phyloP scores from a whole-genome alignment of 2,329 filamentous ascomycete genomes.

The Exserohilum turcica region DNA sequence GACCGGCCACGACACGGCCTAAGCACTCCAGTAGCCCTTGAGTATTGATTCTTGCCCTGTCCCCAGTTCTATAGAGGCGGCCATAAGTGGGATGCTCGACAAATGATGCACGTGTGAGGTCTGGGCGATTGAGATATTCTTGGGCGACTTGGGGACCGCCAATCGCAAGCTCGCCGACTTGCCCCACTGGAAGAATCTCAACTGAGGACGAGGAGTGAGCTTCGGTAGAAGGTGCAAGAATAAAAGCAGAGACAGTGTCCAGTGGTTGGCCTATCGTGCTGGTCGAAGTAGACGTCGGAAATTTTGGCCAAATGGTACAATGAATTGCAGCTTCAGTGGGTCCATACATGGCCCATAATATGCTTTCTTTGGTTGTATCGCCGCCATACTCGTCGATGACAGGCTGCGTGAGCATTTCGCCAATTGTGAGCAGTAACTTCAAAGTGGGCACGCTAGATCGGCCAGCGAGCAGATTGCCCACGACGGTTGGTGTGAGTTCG shows the following conservation, averaged over 20 bases:
- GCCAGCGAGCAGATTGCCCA: slow-evolving; percentile 73
- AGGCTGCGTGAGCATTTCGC: slow-evolving; percentile 83
- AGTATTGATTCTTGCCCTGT: slow-evolving; percentile 72
- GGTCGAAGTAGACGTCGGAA: slow-evolving; percentile 62
- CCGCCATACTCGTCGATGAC: slow-evolving; percentile 82
- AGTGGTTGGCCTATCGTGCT: slow-evolving; percentile 78
- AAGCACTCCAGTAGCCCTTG: slow-evolving; percentile 80
- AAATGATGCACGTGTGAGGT: slow-evolving; percentile 75
- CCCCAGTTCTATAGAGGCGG: slow-evolving; percentile 80
- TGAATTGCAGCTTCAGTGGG: slow-evolving; percentile 92
- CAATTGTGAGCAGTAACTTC: slow-evolving; percentile 79
- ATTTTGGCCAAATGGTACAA: slow-evolving; percentile 74
- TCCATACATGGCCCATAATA: slow-evolving; percentile 92
- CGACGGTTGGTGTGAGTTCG: slow-evolving; percentile 88
- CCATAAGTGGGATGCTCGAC: slow-evolving; percentile 68
- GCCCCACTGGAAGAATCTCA: slow-evolving; percentile 65
- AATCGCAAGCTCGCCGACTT: slow-evolving; percentile 78
- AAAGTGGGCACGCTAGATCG: slow-evolving; percentile 70
- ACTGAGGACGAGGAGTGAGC: slow-evolving; percentile 40
- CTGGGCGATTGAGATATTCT: slow-evolving; percentile 79
- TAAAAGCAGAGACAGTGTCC: slow-evolving; percentile 78
- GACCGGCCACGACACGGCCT: slow-evolving; percentile 77
- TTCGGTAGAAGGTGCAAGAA: slow-evolving; percentile 59
- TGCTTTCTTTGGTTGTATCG: slow-evolving; percentile 57
- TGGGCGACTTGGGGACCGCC: slow-evolving; percentile 79